Evolutionary conservation across 768 basidiomycete genomes (phyloP).

Genomic region (Mycena floridula): DNA sequence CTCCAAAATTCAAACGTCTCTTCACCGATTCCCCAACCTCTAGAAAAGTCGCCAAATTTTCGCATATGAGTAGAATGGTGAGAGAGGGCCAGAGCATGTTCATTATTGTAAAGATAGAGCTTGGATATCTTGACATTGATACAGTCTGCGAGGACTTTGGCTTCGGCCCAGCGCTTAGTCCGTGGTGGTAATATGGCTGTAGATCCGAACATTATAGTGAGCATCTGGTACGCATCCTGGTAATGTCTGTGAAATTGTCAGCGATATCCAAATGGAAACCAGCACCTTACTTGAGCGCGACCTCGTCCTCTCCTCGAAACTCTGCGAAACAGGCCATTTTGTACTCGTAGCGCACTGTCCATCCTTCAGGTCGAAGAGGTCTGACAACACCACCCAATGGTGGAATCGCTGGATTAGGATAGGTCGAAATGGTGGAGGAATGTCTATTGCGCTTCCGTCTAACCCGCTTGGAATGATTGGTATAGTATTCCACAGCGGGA

Average conservation of each 20-base stretch:
- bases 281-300: conserved; percentile 75
- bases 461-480: conserved; percentile 86
- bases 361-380: conserved; percentile 77
- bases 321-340: conserved; percentile 97
- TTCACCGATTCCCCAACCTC: conserved; percentile 94
- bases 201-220: conserved; percentile 86
- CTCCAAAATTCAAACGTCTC: conserved; percentile 98
- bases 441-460: conserved; percentile 84
- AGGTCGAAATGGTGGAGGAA: conserved; percentile 49
- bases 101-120: conserved; percentile 86
- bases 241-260: conserved; percentile 60
- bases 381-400: conserved; percentile 38
- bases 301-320: conserved; percentile 87
- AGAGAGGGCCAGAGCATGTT: conserved; percentile 71
- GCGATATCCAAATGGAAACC: conserved; percentile 5
- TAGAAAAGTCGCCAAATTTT: conserved; percentile 79
- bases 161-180: conserved; percentile 98
- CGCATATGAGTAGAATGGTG: conserved; percentile 84
- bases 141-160: conserved; percentile 93
- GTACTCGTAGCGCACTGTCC: conserved; percentile 96
- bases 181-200: conserved; percentile 82
- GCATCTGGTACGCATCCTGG: conserved; percentile 83
- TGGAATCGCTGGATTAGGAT: conserved; percentile 44
- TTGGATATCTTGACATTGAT: conserved; percentile 92
- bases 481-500: conserved; percentile 89